Evolutionary conservation across 495 filamentous ascomycete genomes (phyloP), one percentile per base, ranked within the genome.

Genomic region (Penicillium nucicola): DNA sequence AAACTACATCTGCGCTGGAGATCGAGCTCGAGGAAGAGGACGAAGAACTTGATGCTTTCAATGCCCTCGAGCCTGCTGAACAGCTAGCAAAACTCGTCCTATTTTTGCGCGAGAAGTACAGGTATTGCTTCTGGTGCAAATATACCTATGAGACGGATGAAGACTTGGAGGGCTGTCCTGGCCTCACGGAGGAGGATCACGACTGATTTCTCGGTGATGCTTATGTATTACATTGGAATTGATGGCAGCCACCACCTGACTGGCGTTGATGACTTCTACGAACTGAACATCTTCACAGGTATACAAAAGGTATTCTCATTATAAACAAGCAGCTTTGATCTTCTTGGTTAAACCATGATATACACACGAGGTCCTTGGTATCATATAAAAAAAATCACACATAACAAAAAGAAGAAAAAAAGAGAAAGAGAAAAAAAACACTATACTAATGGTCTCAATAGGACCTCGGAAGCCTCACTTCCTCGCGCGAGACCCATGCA

Each of bases 101-200:
- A 18, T 83, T 87, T 65, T 61, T 99, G 33, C 78, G 92, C 18
- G 72, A 84, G 23, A 80, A 76, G 56, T 77, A 88, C 58, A 67
- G 77, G 34, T 99, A 99, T 64, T 99, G 93, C 73, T 96, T 96
- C 66, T 99, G 91, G 90, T 99, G 93, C 65, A 96, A 96, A 65
- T 87, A 77, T 65, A 70, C 74, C 36, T 97, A 97, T 60, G 84
- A 86, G 41, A 64, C 55, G 0, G 77, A 62, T 45, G 25, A 64
- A 13, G 70, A 76, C 53, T 84, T 97, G 84, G 88, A 93, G 4
- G 91, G 88, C 0, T 98, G 93, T 77, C 92, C 93, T 1, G 95
- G 95, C 0, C 45, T 85, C 12, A 89, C 85, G 4, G 95, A 97
- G 70, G 92, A 97, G 60, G 90, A 96, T 61, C 92, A 97, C 61